Evolutionary conservation across 768 basidiomycete species (phyloP).

Genomic region (Amanita fuliginea): DNA sequence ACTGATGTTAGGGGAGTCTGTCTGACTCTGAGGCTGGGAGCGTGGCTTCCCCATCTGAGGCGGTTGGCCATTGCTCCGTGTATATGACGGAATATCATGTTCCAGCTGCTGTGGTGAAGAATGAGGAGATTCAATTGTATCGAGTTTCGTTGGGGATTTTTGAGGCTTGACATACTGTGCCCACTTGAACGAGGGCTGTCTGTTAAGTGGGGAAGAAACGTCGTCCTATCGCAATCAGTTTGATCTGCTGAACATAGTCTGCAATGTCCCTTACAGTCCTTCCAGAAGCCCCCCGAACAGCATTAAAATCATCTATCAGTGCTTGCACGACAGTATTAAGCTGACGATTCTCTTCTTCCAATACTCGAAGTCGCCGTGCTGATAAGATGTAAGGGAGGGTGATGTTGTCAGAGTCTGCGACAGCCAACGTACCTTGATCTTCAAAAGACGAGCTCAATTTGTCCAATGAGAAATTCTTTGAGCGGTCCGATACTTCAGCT

Average conservation of each 20-base stretch:
- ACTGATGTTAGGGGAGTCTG: constrained; percentile 22
- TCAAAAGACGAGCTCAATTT: constrained; percentile 54
- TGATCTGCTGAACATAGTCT: constrained; percentile 6
- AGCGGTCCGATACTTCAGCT: constrained; percentile 22
- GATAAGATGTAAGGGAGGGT: neutral
- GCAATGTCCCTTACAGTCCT: constrained; percentile 25
- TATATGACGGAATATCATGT: constrained; percentile 45
- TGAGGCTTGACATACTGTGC: constrained; percentile 67
- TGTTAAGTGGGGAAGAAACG: constrained; percentile 34
- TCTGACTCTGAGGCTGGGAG: constrained; percentile 18
- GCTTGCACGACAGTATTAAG: constrained; percentile 51
- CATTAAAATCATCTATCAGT: constrained; percentile 57
- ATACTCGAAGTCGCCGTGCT: constrained; percentile 57
- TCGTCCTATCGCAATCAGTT: constrained; percentile 21
- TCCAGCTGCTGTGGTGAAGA: constrained; percentile 71
- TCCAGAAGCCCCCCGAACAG: constrained; percentile 25
- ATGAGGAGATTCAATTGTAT: constrained; percentile 61
- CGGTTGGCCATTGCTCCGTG: constrained; percentile 22
- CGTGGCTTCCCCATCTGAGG: constrained; percentile 22
- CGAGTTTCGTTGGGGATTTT: constrained; percentile 73
- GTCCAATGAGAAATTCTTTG: constrained; percentile 44
- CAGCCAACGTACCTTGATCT: constrained; percentile 54
- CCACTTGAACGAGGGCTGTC: constrained; percentile 86
- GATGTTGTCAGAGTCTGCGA: neutral
- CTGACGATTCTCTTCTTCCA: constrained; percentile 74